These are phyloP conservation scores for Talaromyces albobiverticillius DNA, from an alignment of 2,329 filamentous ascomycete species.

Conservation along the genomic window DNA sequence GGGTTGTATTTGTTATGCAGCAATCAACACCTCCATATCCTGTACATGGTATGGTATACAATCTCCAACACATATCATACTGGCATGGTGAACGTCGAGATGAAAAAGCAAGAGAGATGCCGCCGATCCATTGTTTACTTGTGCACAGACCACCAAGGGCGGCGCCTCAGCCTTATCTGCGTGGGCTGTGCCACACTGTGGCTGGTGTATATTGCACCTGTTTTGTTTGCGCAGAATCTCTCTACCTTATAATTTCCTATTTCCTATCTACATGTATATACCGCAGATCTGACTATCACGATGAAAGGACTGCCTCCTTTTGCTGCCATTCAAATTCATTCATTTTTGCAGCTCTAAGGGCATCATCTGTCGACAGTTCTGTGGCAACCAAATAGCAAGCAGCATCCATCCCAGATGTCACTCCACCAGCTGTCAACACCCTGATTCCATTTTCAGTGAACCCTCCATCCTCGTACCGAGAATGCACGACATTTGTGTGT, in stretches of 20 bases:
- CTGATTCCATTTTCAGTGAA: neutral
- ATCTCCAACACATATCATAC: neutral
- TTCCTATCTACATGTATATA: too few relatives aligned
- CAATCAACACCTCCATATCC: neutral
- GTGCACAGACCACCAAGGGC: constrained; percentile 1
- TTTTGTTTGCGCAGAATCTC: too few relatives aligned
- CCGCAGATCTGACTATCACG: too few relatives aligned
- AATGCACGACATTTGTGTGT: neutral
- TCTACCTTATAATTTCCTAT: too few relatives aligned
- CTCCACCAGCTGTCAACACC: neutral
- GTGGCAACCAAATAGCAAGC: constrained; percentile 1
- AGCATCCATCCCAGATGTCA: neutral
- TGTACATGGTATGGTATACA: neutral
- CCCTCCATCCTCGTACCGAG: neutral
- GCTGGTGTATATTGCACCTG: neutral
- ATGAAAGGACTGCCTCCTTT: neutral
- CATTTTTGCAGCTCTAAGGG: neutral
- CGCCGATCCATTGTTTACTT: neutral
- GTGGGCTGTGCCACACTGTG: constrained; percentile 3
- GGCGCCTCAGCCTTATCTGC: too few relatives aligned
- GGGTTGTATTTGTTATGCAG: neutral
- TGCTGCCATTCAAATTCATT: neutral
- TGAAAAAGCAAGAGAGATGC: too few relatives aligned
- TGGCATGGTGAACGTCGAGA: neutral
- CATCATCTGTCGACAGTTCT: neutral